Base-by-base conservation (phyloP, 805 yeast genomes). In the Maudiozyma saulgeensis region DNA sequence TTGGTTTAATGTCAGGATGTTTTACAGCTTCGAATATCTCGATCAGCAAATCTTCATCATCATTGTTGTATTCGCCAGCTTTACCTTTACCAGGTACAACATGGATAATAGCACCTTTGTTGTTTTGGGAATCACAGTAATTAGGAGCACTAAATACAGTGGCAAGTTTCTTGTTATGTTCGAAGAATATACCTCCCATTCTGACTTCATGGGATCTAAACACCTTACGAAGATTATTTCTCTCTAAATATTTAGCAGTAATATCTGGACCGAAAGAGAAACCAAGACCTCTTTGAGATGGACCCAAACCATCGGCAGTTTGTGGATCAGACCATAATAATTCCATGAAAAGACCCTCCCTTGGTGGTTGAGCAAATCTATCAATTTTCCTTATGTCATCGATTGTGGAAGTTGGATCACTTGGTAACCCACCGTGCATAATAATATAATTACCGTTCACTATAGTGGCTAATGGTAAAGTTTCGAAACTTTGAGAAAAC, bases 111-210 rank as follows among this genome's bases (percentile, higher is more conserved):
- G 95, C 98, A 47, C 97, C 99, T 55, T 79, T 67, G 67, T 93
- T 93, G 13, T 95, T 96, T 49, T 87, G 89, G 15, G 83, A 72
- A 64, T 93, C 99, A 71, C 98, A 91, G 68, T 91, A 91, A 66
- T 93, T 91, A 35, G 99, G 99, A 0, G 99, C 99, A 67, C 95
- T 83, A 67, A 93, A 93, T n/a, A 93, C 96, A 0, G 99, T 93
- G 47, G 89, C 79, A 46, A 93, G 77, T 55, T 81, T 76, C 12
- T 95, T 95, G 51, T 84, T 76, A 61, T 93, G 99, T 63, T 91
- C 97, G 43, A 75, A 74, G 55, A 87, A 88, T 51, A 84, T 88
- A 44, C 99, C 99, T 6, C 77, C 83, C 85, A 85, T 84, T 63
- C 98, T 77, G 7, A 91, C 96, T 68, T 93, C 99, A 63, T 93